A percentile compares a stretch with the other conserved stretches of the same genome.
phyloP scores from a whole-genome alignment of 352 stramenopile genomes.

The Phytophthora ramorum region DNA sequence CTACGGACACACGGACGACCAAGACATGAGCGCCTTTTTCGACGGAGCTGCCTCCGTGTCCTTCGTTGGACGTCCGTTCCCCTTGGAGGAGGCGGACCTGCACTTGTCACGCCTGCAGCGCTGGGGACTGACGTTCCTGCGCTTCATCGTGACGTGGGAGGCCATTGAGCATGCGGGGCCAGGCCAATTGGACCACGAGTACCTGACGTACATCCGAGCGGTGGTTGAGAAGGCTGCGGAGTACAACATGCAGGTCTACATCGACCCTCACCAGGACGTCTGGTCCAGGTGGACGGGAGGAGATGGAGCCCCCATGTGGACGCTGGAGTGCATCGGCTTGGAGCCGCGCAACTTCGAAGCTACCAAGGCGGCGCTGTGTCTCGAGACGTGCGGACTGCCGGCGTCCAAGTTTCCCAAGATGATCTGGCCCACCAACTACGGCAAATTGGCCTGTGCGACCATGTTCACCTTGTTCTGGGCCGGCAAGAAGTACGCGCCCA shows the following conservation, averaged over 20 bases:
- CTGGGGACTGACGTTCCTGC: conserved; percentile 85
- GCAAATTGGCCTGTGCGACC: conserved; percentile 83
- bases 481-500: conserved; percentile 70
- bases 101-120: conserved; percentile 77
- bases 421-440: conserved; percentile 93
- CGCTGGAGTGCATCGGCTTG: conserved; percentile 78
- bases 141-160: conserved; percentile 91
- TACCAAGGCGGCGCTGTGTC: conserved; percentile 76
- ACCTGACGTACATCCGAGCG: conserved; percentile 77
- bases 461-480: conserved; percentile 93
- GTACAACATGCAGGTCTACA: conserved; percentile 79
- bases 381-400: conserved; percentile 53
- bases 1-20: conserved; percentile 37
- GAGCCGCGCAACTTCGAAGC: conserved; percentile 74
- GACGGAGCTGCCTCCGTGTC: conserved; percentile 55
- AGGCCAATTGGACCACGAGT: conserved; percentile 82
- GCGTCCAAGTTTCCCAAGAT: conserved; percentile 80
- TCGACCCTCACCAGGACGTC: conserved; percentile 91
- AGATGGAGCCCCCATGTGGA: conserved; percentile 89
- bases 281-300: conserved; percentile 90
- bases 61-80: conserved; percentile 83
- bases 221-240: conserved; percentile 65
- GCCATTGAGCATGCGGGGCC: conserved; percentile 88
- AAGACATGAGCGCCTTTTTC: conserved; percentile 51
- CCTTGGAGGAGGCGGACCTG: conserved; percentile 74